phyloP scores from a whole-genome alignment of 2,329 filamentous ascomycete species.

The Sporothrix schenckii region DNA sequence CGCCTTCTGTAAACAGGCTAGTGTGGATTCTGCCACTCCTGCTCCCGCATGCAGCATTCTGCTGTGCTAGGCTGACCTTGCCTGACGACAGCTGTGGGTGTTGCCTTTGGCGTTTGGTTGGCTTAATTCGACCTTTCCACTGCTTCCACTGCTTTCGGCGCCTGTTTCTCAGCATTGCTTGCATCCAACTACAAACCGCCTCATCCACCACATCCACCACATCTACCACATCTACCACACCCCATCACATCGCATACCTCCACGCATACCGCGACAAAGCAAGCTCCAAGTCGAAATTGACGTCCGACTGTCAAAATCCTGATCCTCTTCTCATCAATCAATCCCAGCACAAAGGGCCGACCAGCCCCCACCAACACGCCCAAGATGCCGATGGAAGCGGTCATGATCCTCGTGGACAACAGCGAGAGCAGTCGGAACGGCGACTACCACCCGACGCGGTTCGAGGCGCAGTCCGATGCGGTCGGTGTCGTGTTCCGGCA shows the following conservation, averaged over 20 bases:
- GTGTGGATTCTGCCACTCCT: conserved; percentile 24
- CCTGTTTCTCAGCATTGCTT: conserved; percentile 7
- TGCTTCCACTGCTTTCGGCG: conserved; percentile 9
- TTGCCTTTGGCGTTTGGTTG: neutral
- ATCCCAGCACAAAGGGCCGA: neutral
- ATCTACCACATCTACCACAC: neutral
- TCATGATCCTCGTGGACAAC: conserved; percentile 99
- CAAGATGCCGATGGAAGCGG: conserved; percentile 98
- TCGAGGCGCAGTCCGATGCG: conserved; percentile 93
- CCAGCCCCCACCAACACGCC: conserved; percentile 34
- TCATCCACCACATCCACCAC: neutral
- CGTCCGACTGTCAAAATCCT: neutral
- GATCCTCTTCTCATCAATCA: neutral
- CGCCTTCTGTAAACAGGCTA: conserved; percentile 31
- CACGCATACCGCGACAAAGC: conserved; percentile 5
- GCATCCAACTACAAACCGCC: conserved; percentile 10
- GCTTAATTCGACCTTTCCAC: neutral
- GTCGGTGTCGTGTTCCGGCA: conserved; percentile 94
- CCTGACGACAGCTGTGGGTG: conserved; percentile 37
- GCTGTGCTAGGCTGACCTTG: conserved; percentile 35
- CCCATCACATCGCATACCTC: neutral
- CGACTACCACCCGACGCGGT: conserved; percentile 87
- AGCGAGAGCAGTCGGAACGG: conserved; percentile 98
- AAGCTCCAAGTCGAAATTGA: conserved; percentile 1
- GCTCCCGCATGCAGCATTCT: conserved; percentile 6